These are phyloP conservation scores for Lagenidium giganteum DNA, from an alignment of 352 stramenopile species.

Conservation along the genomic window DNA sequence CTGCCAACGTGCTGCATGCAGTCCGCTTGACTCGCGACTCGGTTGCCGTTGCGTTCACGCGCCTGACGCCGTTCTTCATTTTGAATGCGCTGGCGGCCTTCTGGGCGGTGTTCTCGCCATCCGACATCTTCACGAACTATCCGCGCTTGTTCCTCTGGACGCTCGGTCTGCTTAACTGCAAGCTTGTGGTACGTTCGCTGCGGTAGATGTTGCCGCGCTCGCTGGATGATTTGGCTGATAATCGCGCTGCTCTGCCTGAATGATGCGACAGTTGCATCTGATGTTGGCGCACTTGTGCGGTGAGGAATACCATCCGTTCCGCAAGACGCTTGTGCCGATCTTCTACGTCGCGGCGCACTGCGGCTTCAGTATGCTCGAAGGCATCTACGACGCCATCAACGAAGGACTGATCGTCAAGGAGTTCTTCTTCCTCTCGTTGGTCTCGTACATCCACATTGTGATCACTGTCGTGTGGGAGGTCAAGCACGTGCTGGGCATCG, in stretches of 20 bases:
- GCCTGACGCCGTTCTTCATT: constrained; percentile 66
- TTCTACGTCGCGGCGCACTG: constrained; percentile 85
- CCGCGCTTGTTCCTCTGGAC: constrained; percentile 85
- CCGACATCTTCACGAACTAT: constrained; percentile 67
- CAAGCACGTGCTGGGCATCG: constrained; percentile 77
- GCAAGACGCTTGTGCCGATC: constrained; percentile 87
- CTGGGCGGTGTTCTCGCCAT: constrained; percentile 70
- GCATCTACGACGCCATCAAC: constrained; percentile 80
- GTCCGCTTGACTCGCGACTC: constrained; percentile 67
- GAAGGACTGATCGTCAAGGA: constrained; percentile 79
- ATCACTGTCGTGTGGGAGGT: constrained; percentile 85
- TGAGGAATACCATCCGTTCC: constrained; percentile 86
- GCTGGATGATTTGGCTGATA: too few species aligned
- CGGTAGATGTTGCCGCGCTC: too few species aligned
- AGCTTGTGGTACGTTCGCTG: constrained; percentile 80
- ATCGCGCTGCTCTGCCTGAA: constrained; percentile 2
- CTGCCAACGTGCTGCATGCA: constrained; percentile 65
- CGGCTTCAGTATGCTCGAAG: constrained; percentile 77
- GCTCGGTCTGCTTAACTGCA: constrained; percentile 83
- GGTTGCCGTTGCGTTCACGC: constrained; percentile 74
- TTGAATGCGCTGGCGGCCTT: constrained; percentile 62
- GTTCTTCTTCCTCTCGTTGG: constrained; percentile 86
- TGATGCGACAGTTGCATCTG: constrained; percentile 62
- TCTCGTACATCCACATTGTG: constrained; percentile 83
- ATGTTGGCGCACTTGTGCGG: constrained; percentile 85